Evolutionary conservation across 2,329 filamentous ascomycete species (phyloP), one percentile per base, ranked within the genome.

Genomic region (Phaeophleospora eucalypticola): DNA sequence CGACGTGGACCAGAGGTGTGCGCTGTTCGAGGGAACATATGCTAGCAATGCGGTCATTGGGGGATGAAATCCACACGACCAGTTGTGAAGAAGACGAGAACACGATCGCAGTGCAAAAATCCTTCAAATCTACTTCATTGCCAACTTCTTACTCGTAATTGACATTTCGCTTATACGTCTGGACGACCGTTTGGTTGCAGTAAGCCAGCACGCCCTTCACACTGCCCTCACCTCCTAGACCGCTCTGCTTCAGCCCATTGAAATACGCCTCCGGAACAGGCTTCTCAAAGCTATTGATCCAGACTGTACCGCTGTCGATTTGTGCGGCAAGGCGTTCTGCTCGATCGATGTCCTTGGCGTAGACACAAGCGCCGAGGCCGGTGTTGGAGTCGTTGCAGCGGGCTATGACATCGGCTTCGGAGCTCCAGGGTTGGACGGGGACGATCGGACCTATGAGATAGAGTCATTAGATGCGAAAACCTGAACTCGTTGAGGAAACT

Each of bases 171-270:
- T 42, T 35, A 27, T 42, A 42, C 10, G 20, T 20, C 14, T 42
- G 40, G 27, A 42, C 35, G 15, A 42, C 71, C 40, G 70, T 71
- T 12, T 70, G 65, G 54, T 75, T 75, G 64, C 68, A 71, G 58
- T 72, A 74, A 4, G 71, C 66, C 49, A 74, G 64, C 45, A 74
- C 58, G 40, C 72, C 72, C 27, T 66, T 60, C 20, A 62, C 63
- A 6, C 70, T 70, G 70, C 70, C 73, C 67, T 94, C 88, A 52
- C 88, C 58, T 41, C 58, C 59, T 36, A 62, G 61, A 37, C 58
- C 60, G 46, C 34, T 45, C 70, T 89, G 79, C 71, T 90, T 91
- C 74, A 79, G 88, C 0, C 89, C 88, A 44, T 85, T 84, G 57
- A 90, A 90, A 55, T 68, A 63, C 3, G 72, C 74, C 54, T 70